Conservation (phyloP, 306 rosid species). For the Carpinus viminea region DNA sequence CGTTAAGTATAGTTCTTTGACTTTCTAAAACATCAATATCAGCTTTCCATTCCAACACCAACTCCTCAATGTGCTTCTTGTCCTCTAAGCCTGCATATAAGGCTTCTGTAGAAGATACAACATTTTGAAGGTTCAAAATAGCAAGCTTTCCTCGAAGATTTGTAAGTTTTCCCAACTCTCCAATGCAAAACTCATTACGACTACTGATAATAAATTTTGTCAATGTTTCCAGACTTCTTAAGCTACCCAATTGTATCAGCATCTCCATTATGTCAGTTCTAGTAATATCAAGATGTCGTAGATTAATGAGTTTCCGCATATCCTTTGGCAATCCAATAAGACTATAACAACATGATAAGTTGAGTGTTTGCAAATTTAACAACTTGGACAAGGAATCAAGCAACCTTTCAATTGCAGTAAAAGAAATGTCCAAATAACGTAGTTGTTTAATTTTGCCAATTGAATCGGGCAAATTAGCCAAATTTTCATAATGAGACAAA, state of each 20-base stretch:
- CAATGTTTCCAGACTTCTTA: slow-evolving; percentile 26
- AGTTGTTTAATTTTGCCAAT: slow-evolving; percentile 30
- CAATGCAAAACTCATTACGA: neutral
- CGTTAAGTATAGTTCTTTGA: slow-evolving; percentile 25
- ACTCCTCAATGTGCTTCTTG: neutral
- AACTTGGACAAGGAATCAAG: slow-evolving; percentile 22
- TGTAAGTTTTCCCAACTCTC: neutral
- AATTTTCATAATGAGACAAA: neutral
- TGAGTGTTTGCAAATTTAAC: slow-evolving; percentile 37
- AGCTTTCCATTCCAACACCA: slow-evolving; percentile 18
- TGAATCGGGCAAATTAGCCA: slow-evolving; percentile 17
- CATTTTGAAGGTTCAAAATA: slow-evolving; percentile 20
- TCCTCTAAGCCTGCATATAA: neutral
- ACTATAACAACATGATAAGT: slow-evolving; percentile 11
- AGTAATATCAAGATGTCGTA: slow-evolving; percentile 26
- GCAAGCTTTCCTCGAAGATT: slow-evolving; percentile 4
- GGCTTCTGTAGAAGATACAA: neutral
- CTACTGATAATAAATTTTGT: slow-evolving; percentile 19
- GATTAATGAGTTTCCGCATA: slow-evolving; percentile 26
- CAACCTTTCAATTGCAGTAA: neutral
- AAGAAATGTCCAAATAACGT: slow-evolving; percentile 33
- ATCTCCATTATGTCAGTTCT: slow-evolving; percentile 5
- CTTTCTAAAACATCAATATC: neutral
- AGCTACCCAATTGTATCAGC: slow-evolving; percentile 15
- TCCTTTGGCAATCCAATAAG: slow-evolving; percentile 12